Base-by-base conservation (phyloP, 176 grass and related monocot genomes). In the Poa pratensis region DNA sequence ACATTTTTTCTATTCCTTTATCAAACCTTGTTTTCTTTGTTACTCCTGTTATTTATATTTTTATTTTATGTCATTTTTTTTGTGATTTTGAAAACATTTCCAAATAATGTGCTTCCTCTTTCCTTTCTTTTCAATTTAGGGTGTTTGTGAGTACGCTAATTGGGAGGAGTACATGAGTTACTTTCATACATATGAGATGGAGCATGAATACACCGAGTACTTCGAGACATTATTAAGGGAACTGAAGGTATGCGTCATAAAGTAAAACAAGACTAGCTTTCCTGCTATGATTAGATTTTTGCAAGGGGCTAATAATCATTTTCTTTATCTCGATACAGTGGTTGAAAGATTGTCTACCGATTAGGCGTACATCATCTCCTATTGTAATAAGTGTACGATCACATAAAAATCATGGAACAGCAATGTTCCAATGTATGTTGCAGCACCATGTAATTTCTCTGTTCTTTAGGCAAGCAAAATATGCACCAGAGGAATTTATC, bases 131-230 rank as follows among this genome's bases (percentile, higher is more conserved):
- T 54, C 6, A 1, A 64, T 75, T 13, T 84, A 85, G 73, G 60
- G 5, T 77, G 3, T 6, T 52, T 4, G 8, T 22, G 19, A 58
- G 63, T 79, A 79, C 18, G 51, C 13, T 9, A 0, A 48, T 46
- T 85, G 83, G 83, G 12, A 30, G 57, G 35, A 4, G 3, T 85
- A 85, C 51, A 37, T 51, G 5, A 3, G 2, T 14, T 17, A 78
- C 19, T 66, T 10, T 57, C 51, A 86, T 37, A 79, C 27, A 13
- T 86, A 86, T 59, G 65, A 86, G 37, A 34, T 34, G 58, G 75
- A 86, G 23, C 37, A 3, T 60, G 76, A 86, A 79, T 86, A 86
- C 32, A 40, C 72, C 28, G 1, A 14, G 5, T 86, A 61, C 65
- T 86, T 77, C 7, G 5, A 79, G 30, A 42, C 55, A 32, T 79